phyloP scores from a whole-genome alignment of 805 yeast genomes.

The Yarrowia bubula region DNA sequence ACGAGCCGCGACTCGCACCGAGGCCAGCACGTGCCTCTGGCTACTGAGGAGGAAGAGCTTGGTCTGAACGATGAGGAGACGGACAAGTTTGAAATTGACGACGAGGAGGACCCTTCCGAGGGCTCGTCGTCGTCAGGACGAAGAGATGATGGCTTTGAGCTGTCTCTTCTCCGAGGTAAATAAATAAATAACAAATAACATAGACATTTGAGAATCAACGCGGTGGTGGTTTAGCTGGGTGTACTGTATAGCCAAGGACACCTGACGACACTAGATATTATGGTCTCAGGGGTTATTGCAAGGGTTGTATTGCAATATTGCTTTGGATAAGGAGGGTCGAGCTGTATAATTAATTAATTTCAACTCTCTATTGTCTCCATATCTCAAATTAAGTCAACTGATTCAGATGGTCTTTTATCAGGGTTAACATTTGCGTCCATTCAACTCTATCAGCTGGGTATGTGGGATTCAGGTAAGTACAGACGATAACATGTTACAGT shows the following conservation, averaged over 20 bases:
- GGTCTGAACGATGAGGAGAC: constrained; percentile 18
- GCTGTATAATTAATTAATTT: too few species aligned
- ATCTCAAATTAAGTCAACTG: too few species aligned
- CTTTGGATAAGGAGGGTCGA: too few species aligned
- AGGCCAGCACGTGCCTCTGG: constrained; percentile 3
- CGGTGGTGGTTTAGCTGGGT: neutral
- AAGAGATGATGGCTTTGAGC: constrained; percentile 21
- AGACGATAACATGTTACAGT: too few species aligned
- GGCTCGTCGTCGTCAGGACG: constrained; percentile 23
- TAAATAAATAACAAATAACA: neutral
- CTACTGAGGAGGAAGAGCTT: constrained; percentile 23
- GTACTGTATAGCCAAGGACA: neutral
- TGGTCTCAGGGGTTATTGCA: too few species aligned
- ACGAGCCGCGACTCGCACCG: neutral
- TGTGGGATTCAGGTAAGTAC: too few species aligned
- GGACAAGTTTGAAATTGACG: constrained; percentile 22
- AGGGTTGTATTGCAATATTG: too few species aligned
- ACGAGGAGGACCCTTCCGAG: constrained; percentile 14
- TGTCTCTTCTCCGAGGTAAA: constrained; percentile 9
- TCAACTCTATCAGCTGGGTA: too few species aligned
- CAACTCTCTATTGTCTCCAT: too few species aligned
- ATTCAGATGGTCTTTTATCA: too few species aligned
- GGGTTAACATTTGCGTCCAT: too few species aligned
- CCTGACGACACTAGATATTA: too few species aligned
- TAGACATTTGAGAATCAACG: neutral